phyloP scores from a whole-genome alignment of 345 rosid genomes.

The Camelina neglecta region DNA sequence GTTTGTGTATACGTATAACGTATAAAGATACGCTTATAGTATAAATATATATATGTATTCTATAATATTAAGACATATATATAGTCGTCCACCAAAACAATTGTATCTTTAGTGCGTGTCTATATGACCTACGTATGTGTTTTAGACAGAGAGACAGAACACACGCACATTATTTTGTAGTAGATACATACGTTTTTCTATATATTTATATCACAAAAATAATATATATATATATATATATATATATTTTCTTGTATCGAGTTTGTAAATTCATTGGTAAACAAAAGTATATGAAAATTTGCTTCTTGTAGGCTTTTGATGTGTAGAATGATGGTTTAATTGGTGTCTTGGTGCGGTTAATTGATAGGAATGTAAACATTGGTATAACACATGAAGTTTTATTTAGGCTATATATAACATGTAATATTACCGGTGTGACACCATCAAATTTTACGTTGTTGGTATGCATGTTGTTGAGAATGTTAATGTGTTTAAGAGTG shows the following conservation, averaged over 20 bases:
- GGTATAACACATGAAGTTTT: background rate
- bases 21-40: conserved; percentile 33
- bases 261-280: conserved; percentile 22
- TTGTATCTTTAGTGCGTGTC: conserved; percentile 37
- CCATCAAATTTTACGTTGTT: too few relatives aligned
- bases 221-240: background rate
- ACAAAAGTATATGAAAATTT: background rate
- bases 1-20: conserved; percentile 39
- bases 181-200: background rate
- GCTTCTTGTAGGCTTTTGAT: conserved; percentile 15
- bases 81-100: conserved; percentile 33
- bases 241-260: background rate
- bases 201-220: background rate
- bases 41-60: background rate
- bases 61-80: background rate
- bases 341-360: conserved; percentile 12
- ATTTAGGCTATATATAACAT: too few relatives aligned
- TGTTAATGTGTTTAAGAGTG: background rate
- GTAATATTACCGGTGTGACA: background rate
- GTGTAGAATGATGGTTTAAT: conserved; percentile 9
- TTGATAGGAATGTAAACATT: conserved; percentile 8
- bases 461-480: background rate
- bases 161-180: conserved; percentile 27
- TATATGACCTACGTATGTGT: conserved; percentile 29
- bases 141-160: conserved; percentile 28